A percentile compares a stretch with the other conserved stretches of the same genome.
Evolutionary conservation across 441 rosid genomes (phyloP).

Genomic region (Erysimum cheiri): DNA sequence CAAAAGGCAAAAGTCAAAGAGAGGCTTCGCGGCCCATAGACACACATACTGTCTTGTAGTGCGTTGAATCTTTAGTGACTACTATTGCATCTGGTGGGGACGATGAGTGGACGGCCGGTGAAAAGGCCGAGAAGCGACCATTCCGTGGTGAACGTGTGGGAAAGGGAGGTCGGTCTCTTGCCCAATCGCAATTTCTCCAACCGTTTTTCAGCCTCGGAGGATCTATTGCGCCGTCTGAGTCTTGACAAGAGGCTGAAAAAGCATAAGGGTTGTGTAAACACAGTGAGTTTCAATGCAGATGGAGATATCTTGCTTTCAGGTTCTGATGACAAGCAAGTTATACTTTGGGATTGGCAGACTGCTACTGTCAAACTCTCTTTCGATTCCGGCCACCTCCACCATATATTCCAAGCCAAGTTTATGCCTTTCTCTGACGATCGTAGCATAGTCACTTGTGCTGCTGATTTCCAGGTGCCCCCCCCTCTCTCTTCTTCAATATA

Average conservation of each 20-base stretch:
- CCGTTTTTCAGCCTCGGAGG: conserved; percentile 79
- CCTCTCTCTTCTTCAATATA: neutral
- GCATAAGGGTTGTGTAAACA: conserved; percentile 87
- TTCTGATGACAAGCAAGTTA: conserved; percentile 76
- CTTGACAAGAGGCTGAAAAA: conserved; percentile 65
- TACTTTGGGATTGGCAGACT: conserved; percentile 84
- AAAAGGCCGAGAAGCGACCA: conserved; percentile 36
- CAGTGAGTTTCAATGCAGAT: conserved; percentile 68
- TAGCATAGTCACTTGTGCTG: conserved; percentile 86
- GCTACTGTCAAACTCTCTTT: conserved; percentile 68
- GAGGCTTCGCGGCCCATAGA: no score
- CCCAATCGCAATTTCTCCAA: conserved; percentile 65
- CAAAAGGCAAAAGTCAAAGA: no score
- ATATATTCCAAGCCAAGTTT: conserved; percentile 82
- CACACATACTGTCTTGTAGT: no score
- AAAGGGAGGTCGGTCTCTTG: conserved; percentile 77
- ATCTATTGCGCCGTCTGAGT: conserved; percentile 68
- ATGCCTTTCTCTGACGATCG: conserved; percentile 84
- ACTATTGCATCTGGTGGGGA: neutral
- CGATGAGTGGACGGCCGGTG: conserved; percentile 29
- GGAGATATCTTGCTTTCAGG: conserved; percentile 81
- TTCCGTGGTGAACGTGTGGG: conserved; percentile 63
- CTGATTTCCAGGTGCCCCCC: conserved; percentile 78
- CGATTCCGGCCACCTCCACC: conserved; percentile 68
- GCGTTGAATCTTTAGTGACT: no score